phyloP scores from a whole-genome alignment of 306 rosid genomes.

The Medicago ruthenica region DNA sequence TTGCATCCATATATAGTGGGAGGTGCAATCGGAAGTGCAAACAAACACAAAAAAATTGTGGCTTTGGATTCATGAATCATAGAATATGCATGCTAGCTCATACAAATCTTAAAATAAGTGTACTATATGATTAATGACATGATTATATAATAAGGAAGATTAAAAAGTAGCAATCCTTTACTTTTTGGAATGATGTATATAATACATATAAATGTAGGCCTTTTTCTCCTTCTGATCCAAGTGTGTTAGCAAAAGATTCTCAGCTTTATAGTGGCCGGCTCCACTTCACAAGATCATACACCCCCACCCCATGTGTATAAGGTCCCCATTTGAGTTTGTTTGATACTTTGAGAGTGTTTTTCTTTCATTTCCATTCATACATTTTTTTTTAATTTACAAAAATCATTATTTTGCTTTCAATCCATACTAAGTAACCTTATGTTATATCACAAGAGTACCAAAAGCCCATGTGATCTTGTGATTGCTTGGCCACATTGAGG shows the following conservation, averaged over 20 bases:
- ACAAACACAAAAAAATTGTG: background rate
- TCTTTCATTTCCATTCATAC: slow-evolving; percentile 56
- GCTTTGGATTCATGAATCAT: background rate
- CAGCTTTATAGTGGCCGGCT: slow-evolving; percentile 68
- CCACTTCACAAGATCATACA: slow-evolving; percentile 61
- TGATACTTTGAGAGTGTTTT: slow-evolving; percentile 51
- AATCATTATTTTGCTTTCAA: slow-evolving; percentile 37
- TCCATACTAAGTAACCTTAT: slow-evolving; percentile 59
- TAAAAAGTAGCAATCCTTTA: slow-evolving; percentile 30
- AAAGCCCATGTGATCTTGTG: slow-evolving; percentile 90
- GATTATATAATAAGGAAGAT: slow-evolving; percentile 20
- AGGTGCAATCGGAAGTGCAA: background rate
- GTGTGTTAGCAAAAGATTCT: slow-evolving; percentile 65
- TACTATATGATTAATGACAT: slow-evolving; percentile 24
- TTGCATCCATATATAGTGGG: background rate
- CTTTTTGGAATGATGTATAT: slow-evolving; percentile 14
- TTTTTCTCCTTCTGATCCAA: slow-evolving; percentile 41
- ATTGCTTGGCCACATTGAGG: slow-evolving; percentile 62
- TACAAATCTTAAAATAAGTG: slow-evolving; percentile 13
- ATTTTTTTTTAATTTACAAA: background rate
- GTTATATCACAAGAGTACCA: slow-evolving; percentile 55
- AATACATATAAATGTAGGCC: background rate
- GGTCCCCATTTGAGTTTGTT: slow-evolving; percentile 82
- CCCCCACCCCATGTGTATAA: slow-evolving; percentile 88
- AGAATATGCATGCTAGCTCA: slow-evolving; percentile 31